Base-by-base conservation (phyloP, 2,329 filamentous ascomycete species). In the Aspergillus versicolor region DNA sequence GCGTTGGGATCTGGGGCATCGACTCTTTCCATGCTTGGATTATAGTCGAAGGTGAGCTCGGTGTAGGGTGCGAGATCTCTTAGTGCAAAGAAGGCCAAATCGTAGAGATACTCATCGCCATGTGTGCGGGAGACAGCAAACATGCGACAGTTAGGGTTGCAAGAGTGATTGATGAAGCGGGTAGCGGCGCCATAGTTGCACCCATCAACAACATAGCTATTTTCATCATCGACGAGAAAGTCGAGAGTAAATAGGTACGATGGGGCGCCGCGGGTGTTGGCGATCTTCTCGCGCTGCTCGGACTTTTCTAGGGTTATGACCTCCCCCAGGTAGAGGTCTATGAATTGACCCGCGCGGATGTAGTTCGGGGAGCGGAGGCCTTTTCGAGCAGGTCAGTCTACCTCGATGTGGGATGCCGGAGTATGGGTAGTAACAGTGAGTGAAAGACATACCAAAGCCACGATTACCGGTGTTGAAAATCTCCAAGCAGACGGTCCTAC, bases 41-140 rank as follows among this genome's bases (percentile, higher is more conserved):
- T 75, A 56, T 81, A 81, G 45, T 81, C 77, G 24, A 81, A 81
- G 0, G 77, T 79, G 0, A 81, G 59, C 52, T 81, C 79, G 0
- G 70, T 76, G 1, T 68, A 68, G 0, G 74, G 68, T 0, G 69
- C 67, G 15, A 81, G 79, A 13, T 77, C 72, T 2, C 68, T 67
- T 1, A 75, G 60, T 0, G 79, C 74, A 40, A 81, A 81, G 56
- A 81, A 80, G 0, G 78, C 78, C 1, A 81, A 66, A 30, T 78
- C 70, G 50, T 80, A 81, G 2, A 81, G 65, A 0, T 69, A 66
- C 0, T 68, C 57, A 34, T 79, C 77, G 1, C 64, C 70, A 19
- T 77, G 73, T 30, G 72, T 73, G 3, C 72, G 72, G 0, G 75
- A 75, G 0, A 79, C 77, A 0, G 77, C 67, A 22, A 79, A 71